Evolutionary conservation across 73 alveolate genomes (phyloP), one percentile per base, ranked within the genome.

Genomic region (Symbiodinium natans): DNA sequence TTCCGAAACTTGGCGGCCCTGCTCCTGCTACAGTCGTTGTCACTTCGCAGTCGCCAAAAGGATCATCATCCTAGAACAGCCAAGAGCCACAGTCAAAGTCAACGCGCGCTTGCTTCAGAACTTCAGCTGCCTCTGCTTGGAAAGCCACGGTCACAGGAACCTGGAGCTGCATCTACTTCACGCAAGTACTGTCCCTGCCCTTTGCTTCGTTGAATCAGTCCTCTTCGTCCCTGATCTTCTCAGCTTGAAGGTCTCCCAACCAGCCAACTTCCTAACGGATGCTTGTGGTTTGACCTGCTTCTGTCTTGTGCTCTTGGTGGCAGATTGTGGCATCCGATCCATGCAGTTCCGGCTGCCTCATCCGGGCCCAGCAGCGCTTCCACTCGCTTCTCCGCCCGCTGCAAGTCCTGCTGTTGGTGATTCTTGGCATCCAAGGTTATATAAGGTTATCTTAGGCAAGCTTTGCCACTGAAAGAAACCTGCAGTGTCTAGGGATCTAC

Each of bases 331-430:
- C n/a, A n/a, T n/a, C n/a, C n/a, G n/a, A n/a, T n/a, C n/a, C n/a
- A n/a, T n/a, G n/a, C n/a, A n/a, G n/a, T n/a, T n/a, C n/a, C n/a
- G 36, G 19, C 46, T 10, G n/a, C 97, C 97, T 90, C 97, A 2
- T 71, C 89, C 38, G 97, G 97, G 97, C 97, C 97, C 46, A 90
- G 97, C 38, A 90, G 46, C 25, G 97, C 97, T 41, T 90, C 97
- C 39, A 90, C 97, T 41, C 97, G 83, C 97, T 90, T 90, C 39
- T 90, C 97, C 17, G 97, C 97, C 10, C 97, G 88, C 80, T 90
- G 97, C 41, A 90, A 54, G 59, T 90, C 97, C 97, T 90, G 83
- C 13, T 8, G 11, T 63, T 4, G 82, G n/a, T 63, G 82, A 36
- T 63, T 6, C n/a, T 36, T 11, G 46, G 21, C 54, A 34, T 21